These are phyloP conservation scores for Angomonas deanei DNA, from an alignment of 208 protist genomes.

Conservation along the genomic window DNA sequence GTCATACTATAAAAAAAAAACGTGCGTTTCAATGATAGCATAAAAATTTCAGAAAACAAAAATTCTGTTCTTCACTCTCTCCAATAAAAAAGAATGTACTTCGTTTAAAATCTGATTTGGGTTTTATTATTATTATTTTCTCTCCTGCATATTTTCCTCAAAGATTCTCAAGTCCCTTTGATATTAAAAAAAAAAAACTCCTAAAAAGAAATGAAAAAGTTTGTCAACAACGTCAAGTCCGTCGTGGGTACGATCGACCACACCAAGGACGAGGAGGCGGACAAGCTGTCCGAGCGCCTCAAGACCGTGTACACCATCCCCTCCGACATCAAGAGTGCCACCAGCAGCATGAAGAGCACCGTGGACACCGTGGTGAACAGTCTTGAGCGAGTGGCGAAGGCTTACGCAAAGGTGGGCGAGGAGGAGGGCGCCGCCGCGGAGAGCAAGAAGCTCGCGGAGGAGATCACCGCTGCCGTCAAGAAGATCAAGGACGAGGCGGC, in stretches of 20 bases:
- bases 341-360: too few species aligned
- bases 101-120: too few species aligned
- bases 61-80: not conserved
- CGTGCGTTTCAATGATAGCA: too few species aligned
- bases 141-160: not conserved
- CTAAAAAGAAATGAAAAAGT: constrained; percentile 8
- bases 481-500: not conserved
- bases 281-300: not conserved
- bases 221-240: constrained; percentile 6
- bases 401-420: not conserved
- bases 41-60: too few species aligned
- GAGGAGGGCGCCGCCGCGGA: not conserved
- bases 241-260: not conserved
- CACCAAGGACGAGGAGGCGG: not conserved
- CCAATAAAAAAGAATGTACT: too few species aligned
- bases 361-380: not conserved
- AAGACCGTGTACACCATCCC: constrained; percentile 5
- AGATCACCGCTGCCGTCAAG: not conserved
- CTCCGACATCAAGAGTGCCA: constrained; percentile 2
- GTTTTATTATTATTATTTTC: not conserved
- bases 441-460: not conserved
- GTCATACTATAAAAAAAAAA: too few species aligned
- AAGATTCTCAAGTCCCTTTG: not conserved
- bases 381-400: not conserved
- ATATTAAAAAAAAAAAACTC: not conserved